Evolutionary conservation across 352 stramenopile species (phyloP).

Genomic region (Labyrinthula sp.): DNA sequence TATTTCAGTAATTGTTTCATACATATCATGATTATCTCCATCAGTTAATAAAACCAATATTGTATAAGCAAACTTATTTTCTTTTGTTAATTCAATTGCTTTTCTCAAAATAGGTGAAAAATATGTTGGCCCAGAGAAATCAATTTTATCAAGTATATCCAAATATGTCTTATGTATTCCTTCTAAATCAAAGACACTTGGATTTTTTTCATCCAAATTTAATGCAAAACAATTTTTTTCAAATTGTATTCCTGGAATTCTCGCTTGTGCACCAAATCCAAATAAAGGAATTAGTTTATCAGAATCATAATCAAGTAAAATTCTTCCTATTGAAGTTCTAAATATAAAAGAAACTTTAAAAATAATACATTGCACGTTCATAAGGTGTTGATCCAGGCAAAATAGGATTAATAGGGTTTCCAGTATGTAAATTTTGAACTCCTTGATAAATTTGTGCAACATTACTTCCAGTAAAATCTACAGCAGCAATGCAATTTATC

Average conservation of each 20-base stretch:
- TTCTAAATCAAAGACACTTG: slow-evolving; percentile 46
- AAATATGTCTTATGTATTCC: slow-evolving; percentile 48
- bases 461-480: slow-evolving; percentile 53
- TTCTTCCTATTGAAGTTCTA: slow-evolving; percentile 39
- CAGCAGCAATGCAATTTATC: slow-evolving; percentile 52
- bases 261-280: slow-evolving; percentile 58
- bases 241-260: no score
- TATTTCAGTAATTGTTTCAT: slow-evolving; percentile 31
- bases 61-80: slow-evolving; percentile 46
- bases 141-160: slow-evolving; percentile 24
- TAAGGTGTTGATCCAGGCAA: no score
- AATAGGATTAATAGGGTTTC: no score
- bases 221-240: slow-evolving; percentile 71
- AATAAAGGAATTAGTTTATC: slow-evolving; percentile 49
- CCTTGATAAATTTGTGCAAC: no score
- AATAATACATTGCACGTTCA: no score
- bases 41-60: slow-evolving; percentile 61
- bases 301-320: slow-evolving; percentile 49
- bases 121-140: slow-evolving; percentile 38
- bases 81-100: slow-evolving; percentile 9
- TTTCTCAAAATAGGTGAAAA: slow-evolving; percentile 34
- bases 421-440: no score
- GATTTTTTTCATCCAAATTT: slow-evolving; percentile 44
- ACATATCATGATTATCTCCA: slow-evolving; percentile 62
- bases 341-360: no score